Percentiles rank a stretch among this genome's conserved stretches.
phyloP scores from a whole-genome alignment of 2,329 filamentous ascomycete genomes.

The Onygena corvina region DNA sequence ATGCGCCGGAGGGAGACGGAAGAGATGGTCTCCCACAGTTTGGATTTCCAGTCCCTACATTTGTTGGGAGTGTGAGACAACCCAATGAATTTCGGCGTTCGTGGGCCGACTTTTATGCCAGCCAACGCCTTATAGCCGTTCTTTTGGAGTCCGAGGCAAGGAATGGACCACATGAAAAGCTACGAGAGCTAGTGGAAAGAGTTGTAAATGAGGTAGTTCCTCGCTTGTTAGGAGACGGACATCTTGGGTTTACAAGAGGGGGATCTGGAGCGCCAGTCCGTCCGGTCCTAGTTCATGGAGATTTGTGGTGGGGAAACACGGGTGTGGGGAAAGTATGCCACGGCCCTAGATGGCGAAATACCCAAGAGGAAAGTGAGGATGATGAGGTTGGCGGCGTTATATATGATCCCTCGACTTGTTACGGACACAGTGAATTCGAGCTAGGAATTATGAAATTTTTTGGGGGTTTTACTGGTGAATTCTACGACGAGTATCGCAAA shows the following conservation, averaged over 20 bases:
- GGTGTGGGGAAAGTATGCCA: slow-evolving; percentile 51
- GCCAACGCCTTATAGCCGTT: slow-evolving; percentile 59
- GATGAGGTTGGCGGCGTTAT: slow-evolving; percentile 57
- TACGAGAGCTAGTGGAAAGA: slow-evolving; percentile 52
- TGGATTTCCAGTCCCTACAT: slow-evolving; percentile 74
- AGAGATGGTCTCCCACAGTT: slow-evolving; percentile 48
- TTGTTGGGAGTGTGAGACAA: slow-evolving; percentile 74
- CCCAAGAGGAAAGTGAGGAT: slow-evolving; percentile 8
- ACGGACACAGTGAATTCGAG: slow-evolving; percentile 81
- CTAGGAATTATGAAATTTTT: slow-evolving; percentile 95
- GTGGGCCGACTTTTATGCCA: slow-evolving; percentile 79
- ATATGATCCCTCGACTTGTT: slow-evolving; percentile 69
- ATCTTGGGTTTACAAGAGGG: slow-evolving; percentile 41
- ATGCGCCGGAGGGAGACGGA: slow-evolving; percentile 14
- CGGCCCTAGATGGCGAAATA: slow-evolving; percentile 11
- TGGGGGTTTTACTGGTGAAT: slow-evolving; percentile 63
- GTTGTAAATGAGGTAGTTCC: slow-evolving; percentile 58
- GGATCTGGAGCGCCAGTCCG: slow-evolving; percentile 44
- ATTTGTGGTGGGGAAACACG: slow-evolving; percentile 87
- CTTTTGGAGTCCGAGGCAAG: slow-evolving; percentile 44
- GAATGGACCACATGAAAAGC: slow-evolving; percentile 53
- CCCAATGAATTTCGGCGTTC: slow-evolving; percentile 59
- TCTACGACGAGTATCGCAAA: slow-evolving; percentile 65
- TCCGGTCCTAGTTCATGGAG: slow-evolving; percentile 80
- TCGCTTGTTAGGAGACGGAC: slow-evolving; percentile 56